Evolutionary conservation across 768 basidiomycete species (phyloP).

Genomic region (Botryobasidium botryosum): DNA sequence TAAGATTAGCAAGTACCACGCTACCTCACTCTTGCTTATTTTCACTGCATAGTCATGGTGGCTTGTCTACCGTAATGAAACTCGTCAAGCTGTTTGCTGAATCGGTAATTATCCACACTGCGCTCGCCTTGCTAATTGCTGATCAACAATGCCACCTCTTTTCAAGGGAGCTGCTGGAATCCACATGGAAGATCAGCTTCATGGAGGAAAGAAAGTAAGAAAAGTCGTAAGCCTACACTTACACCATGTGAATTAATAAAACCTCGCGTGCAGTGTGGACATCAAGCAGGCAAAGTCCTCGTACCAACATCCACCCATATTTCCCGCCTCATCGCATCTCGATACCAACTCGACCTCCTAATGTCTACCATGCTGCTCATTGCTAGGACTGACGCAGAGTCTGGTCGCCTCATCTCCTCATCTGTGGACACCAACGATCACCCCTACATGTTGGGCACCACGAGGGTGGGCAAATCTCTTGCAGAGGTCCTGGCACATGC

Average conservation of each 20-base stretch:
- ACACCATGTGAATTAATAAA: too few relatives aligned
- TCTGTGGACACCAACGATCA: constrained; percentile 75
- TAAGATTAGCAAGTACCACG: too few relatives aligned
- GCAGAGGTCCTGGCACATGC: constrained; percentile 56
- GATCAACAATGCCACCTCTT: neutral
- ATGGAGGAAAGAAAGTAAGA: constrained; percentile 76
- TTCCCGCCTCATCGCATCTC: constrained; percentile 65
- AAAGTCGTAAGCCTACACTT: neutral
- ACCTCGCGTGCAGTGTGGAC: constrained; percentile 62
- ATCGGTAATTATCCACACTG: constrained; percentile 51
- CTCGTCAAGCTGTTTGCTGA: constrained; percentile 90
- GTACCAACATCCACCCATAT: constrained; percentile 81
- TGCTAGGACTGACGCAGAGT: constrained; percentile 85
- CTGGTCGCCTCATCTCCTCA: constrained; percentile 66
- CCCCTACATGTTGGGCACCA: constrained; percentile 27
- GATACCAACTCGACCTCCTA: constrained; percentile 83
- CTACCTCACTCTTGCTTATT: too few relatives aligned
- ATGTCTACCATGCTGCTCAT: constrained; percentile 79
- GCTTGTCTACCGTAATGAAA: constrained; percentile 88
- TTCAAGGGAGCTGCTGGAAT: constrained; percentile 71
- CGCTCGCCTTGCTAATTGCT: neutral
- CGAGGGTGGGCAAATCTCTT: constrained; percentile 27
- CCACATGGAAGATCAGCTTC: constrained; percentile 86
- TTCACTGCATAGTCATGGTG: constrained; percentile 53
- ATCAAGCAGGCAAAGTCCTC: constrained; percentile 81